Evolutionary conservation across 2,329 filamentous ascomycete species (phyloP).

Genomic region (Tolypocladium capitatum): DNA sequence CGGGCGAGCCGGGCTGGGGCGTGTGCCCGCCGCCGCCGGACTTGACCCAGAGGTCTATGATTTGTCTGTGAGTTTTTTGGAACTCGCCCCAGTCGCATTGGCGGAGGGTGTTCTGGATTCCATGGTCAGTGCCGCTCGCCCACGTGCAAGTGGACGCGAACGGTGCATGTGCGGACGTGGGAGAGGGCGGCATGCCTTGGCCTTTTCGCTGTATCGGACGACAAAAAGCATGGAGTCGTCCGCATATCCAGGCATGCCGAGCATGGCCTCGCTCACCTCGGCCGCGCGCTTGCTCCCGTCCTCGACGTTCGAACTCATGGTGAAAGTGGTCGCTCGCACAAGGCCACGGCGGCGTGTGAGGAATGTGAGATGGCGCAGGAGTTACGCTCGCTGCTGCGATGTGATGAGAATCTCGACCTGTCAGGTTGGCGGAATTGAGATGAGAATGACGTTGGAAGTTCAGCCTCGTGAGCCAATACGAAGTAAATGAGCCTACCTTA

Average conservation of each 20-base stretch:
- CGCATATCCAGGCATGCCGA: constrained; percentile 13
- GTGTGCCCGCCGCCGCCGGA: neutral
- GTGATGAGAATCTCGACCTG: neutral
- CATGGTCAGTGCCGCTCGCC: neutral
- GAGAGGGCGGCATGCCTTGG: constrained; percentile 9
- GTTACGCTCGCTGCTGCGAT: neutral
- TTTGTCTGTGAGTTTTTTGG: constrained; percentile 4
- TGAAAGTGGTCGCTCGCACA: neutral
- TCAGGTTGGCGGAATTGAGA: too few species aligned
- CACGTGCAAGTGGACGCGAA: neutral
- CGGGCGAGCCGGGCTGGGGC: neutral
- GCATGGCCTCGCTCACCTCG: constrained; percentile 14
- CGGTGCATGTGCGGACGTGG: neutral
- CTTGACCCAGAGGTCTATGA: constrained; percentile 9
- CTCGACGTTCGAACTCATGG: neutral
- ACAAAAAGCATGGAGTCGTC: constrained; percentile 18
- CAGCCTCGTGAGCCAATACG: too few species aligned
- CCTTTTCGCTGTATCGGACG: constrained; percentile 11
- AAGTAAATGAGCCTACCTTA: too few species aligned
- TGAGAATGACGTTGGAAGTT: too few species aligned
- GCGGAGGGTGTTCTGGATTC: constrained; percentile 9
- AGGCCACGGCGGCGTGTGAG: neutral
- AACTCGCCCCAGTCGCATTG: constrained; percentile 14
- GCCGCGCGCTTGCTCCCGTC: constrained; percentile 12
- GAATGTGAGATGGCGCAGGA: too few species aligned